These are phyloP conservation scores for Starmerella floricola DNA, from an alignment of 805 yeast genomes.

Conservation along the genomic window DNA sequence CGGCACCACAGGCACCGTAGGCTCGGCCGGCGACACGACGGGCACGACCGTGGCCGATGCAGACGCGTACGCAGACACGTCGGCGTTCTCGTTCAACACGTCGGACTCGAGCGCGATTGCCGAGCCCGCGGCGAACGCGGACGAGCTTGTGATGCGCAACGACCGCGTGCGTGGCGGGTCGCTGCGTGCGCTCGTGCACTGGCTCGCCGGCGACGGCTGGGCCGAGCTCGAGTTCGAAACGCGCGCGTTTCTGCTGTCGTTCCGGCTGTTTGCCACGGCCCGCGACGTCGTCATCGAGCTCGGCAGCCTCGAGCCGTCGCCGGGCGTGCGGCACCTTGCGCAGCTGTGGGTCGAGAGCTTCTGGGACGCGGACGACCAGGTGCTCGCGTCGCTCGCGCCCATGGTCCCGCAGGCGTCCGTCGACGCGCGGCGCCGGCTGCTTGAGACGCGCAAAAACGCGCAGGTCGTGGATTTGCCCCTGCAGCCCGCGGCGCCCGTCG, in stretches of 20 bases:
- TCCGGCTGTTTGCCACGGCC: constrained; percentile 57
- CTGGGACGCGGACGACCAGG: constrained; percentile 61
- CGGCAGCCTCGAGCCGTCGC: constrained; percentile 35
- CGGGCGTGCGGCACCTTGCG: constrained; percentile 33
- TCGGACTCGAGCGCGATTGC: background rate
- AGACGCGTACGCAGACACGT: too few species aligned
- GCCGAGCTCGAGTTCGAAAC: constrained; percentile 24
- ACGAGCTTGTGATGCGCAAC: constrained; percentile 18
- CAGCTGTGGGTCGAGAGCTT: constrained; percentile 71
- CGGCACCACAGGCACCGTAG: too few species aligned
- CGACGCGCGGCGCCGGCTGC: constrained; percentile 3
- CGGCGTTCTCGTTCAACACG: background rate
- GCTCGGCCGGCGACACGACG: too few species aligned
- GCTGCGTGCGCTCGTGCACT: constrained; percentile 24
- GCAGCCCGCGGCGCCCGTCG: background rate
- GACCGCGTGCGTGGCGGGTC: constrained; percentile 29
- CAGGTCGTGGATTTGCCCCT: constrained; percentile 5
- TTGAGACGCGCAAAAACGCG: background rate
- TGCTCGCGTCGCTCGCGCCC: constrained; percentile 29
- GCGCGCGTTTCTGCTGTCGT: constrained; percentile 66
- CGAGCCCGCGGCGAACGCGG: background rate
- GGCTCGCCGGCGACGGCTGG: constrained; percentile 21
- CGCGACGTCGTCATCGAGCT: constrained; percentile 56
- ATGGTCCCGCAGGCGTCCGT: constrained; percentile 3
- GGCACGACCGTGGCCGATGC: too few species aligned